These are phyloP conservation scores for Melampsora larici-populina DNA, from an alignment of 1,284 basidiomycete genomes.

Conservation along the genomic window DNA sequence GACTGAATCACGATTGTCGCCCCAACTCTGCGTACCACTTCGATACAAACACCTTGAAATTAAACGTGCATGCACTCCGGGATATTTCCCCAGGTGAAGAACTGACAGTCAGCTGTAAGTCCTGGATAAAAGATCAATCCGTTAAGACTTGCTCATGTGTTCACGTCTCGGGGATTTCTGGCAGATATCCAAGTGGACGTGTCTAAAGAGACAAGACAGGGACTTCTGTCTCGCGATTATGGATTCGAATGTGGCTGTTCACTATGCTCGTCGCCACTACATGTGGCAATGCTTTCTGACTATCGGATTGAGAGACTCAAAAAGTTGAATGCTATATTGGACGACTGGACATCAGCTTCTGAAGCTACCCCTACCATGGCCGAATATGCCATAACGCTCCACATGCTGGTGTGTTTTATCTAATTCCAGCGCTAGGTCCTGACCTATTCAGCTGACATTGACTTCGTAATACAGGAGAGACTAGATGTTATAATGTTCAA, in stretches of 20 bases:
- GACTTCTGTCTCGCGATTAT: background rate
- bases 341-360: slow-evolving; percentile 11
- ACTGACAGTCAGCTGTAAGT: slow-evolving; percentile 37
- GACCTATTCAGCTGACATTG: background rate
- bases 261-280: slow-evolving; percentile 9
- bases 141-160: background rate
- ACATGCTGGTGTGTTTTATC: slow-evolving; percentile 5
- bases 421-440: background rate
- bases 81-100: slow-evolving; percentile 28
- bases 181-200: background rate
- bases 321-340: slow-evolving; percentile 8
- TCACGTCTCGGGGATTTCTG: background rate
- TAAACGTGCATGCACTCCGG: slow-evolving; percentile 38
- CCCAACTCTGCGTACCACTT: slow-evolving; percentile 32
- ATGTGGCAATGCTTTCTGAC: slow-evolving; percentile 12
- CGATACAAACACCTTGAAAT: slow-evolving; percentile 15
- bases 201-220: slow-evolving; percentile 1
- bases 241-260: slow-evolving; percentile 33
- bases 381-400: slow-evolving; percentile 8
- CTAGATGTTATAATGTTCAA: slow-evolving; percentile 17
- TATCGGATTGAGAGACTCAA: background rate
- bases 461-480: slow-evolving; percentile 7
- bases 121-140: background rate
- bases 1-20: slow-evolving; percentile 41
- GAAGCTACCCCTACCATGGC: slow-evolving; percentile 5